Evolutionary conservation across 345 rosid species (phyloP).

Genomic region (Alliaria petiolata): DNA sequence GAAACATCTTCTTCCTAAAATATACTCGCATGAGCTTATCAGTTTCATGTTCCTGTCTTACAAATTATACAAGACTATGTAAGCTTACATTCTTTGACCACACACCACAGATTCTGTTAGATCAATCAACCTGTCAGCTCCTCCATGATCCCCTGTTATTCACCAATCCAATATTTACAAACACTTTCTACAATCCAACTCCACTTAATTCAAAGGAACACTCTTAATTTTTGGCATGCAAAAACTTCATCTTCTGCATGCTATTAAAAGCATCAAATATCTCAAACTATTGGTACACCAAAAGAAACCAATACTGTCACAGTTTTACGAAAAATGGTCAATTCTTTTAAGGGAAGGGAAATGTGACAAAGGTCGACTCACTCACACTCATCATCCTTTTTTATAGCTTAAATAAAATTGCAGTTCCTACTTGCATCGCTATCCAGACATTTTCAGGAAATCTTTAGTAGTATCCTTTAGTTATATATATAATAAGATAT

Average conservation of each 20-base stretch:
- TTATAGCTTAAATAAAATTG: too few relatives aligned
- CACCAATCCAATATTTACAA: neutral
- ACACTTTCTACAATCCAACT: neutral
- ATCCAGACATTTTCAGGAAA: too few relatives aligned
- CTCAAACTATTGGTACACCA: too few relatives aligned
- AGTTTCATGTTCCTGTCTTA: slow-evolving; percentile 16
- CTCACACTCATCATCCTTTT: too few relatives aligned
- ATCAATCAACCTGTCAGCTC: slow-evolving; percentile 67
- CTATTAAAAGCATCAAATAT: neutral
- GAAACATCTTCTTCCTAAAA: too few relatives aligned
- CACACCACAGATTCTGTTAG: neutral
- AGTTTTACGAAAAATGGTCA: too few relatives aligned
- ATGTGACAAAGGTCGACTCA: neutral
- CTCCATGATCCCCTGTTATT: slow-evolving; percentile 85
- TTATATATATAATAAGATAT: too few relatives aligned
- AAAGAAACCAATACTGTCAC: too few relatives aligned
- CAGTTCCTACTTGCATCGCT: too few relatives aligned
- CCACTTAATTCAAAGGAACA: neutral
- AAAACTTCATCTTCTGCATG: neutral
- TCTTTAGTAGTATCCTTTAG: too few relatives aligned
- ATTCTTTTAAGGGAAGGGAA: too few relatives aligned
- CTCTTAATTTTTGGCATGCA: neutral
- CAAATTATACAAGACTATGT: slow-evolving; percentile 10
- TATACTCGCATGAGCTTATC: too few relatives aligned
- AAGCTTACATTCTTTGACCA: slow-evolving; percentile 4